Evolutionary conservation across 169 alveolate species (phyloP), one percentile per base, ranked within the genome.

Genomic region (Eimeria praecox): DNA sequence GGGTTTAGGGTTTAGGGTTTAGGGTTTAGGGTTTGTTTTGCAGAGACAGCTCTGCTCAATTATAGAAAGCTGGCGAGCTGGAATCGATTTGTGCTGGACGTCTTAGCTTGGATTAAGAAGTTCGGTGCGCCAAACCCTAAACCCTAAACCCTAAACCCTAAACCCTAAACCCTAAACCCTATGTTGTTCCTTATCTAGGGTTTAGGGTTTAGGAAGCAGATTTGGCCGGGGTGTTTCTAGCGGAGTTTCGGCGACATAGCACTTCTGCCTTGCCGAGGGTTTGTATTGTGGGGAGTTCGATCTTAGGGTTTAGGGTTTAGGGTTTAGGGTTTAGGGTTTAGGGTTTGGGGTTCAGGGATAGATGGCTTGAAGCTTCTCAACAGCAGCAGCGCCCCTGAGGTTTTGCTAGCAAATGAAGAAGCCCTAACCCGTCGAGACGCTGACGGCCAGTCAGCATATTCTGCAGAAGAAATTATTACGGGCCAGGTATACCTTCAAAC

Each of bases 301-400:
- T 40, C 2, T 69, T 73, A 73, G 83, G 83, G 83, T 73, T 73
- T 73, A 73, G 83, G 54, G 80, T 2, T 6, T 1, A 69, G 40
- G 44, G 80, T 69, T 27, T 69, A 69, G 80, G 80, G 80, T 16
- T 69, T 73, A 73, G 83, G 83, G 83, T 73, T 73, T 73, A 73
- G 83, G 54, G 83, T 33, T 38, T 73, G 52, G 49, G 83, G 83
- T 73, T 73, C 30, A 73, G 83, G 83, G 83, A 95, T 98, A 16
- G 98, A 95, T 49, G 97, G 97, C n/a, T 85, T 97, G 49, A 97
- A 97, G 92, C 89, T 98, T 62, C 98, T 98, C 88, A 97, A 98
- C 97, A 98, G 98, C 30, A 96, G 97, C 64, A 96, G 98, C 0
- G 97, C 98, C 98, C 99, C 99, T 24, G 97, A 98, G 89, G 95